Conservation (phyloP, 371 early-diverging fungal genomes). For the Syncephalastrum contaminatum region DNA sequence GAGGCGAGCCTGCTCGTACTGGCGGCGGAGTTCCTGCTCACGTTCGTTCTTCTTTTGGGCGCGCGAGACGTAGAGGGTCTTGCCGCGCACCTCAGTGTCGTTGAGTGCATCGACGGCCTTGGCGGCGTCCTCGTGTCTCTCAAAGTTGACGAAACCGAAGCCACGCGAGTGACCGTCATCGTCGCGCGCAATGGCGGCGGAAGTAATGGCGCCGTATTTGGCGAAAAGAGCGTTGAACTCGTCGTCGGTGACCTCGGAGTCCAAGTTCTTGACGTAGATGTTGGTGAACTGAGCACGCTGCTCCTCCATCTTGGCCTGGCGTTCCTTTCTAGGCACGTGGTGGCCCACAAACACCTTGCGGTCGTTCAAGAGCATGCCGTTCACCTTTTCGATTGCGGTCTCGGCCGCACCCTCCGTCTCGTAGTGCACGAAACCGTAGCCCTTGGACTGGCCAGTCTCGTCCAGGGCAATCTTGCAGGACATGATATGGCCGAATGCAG, state of each 20-base stretch:
- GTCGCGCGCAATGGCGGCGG: conserved; percentile 60
- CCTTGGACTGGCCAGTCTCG: conserved; percentile 73
- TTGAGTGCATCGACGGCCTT: conserved; percentile 84
- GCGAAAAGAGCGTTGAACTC: conserved; percentile 72
- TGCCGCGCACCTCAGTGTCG: conserved; percentile 74
- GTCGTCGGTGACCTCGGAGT: conserved; percentile 68
- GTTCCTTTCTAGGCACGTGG: conserved; percentile 83
- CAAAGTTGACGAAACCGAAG: conserved; percentile 93
- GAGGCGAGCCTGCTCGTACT: conserved; percentile 79
- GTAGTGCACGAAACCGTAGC: conserved; percentile 98
- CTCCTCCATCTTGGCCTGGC: conserved; percentile 77
- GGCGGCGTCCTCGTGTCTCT: conserved; percentile 76
- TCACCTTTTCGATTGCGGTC: conserved; percentile 85
- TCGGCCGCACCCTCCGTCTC: conserved; percentile 85
- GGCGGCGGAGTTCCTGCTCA: conserved; percentile 81
- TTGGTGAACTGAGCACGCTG: conserved; percentile 82
- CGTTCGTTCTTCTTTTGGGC: conserved; percentile 96
- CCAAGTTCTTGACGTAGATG: conserved; percentile 93
- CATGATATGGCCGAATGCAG: conserved; percentile 90
- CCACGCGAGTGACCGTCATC: conserved; percentile 73
- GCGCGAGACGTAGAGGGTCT: conserved; percentile 85
- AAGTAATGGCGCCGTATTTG: conserved; percentile 76
- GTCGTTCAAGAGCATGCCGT: conserved; percentile 94
- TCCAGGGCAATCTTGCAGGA: conserved; percentile 93
- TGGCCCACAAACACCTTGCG: conserved; percentile 81